These are phyloP conservation scores for Rhytidhysteron rufulum DNA, from an alignment of 2,329 filamentous ascomycete genomes.

Conservation along the genomic window DNA sequence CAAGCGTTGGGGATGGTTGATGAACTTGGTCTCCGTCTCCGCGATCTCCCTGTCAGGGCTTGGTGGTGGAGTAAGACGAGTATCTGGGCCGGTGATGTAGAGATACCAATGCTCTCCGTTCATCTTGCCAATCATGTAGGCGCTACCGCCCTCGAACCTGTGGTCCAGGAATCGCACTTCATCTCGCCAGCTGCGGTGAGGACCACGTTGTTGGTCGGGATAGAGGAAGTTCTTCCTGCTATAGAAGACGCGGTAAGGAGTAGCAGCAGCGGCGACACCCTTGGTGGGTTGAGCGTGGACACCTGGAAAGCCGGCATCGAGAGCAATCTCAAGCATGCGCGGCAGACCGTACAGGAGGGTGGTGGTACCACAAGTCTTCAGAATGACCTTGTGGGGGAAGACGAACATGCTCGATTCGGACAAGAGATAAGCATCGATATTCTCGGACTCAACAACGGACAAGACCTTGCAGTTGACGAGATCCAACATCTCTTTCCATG, in stretches of 20 bases:
- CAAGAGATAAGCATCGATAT: slow-evolving; percentile 92
- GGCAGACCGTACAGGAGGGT: slow-evolving; percentile 86
- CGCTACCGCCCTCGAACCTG: slow-evolving; percentile 87
- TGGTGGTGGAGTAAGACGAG: slow-evolving; percentile 72
- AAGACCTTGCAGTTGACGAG: slow-evolving; percentile 98
- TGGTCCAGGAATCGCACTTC: slow-evolving; percentile 91
- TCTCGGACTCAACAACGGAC: slow-evolving; percentile 87
- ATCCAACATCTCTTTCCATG: slow-evolving; percentile 96
- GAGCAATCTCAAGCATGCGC: slow-evolving; percentile 85
- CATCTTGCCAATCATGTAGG: slow-evolving; percentile 99
- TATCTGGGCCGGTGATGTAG: slow-evolving; percentile 87
- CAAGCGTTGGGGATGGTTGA: slow-evolving; percentile 58
- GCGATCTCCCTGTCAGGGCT: slow-evolving; percentile 58
- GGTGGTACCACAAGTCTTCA: slow-evolving; percentile 98
- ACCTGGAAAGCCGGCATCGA: slow-evolving; percentile 84
- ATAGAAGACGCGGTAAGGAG: slow-evolving; percentile 95
- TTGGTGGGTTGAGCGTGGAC: slow-evolving; percentile 63
- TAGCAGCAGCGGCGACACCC: slow-evolving; percentile 71
- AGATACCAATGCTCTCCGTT: slow-evolving; percentile 99
- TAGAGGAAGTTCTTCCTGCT: slow-evolving; percentile 98
- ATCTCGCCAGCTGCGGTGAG: slow-evolving; percentile 95
- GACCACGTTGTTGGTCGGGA: slow-evolving; percentile 87
- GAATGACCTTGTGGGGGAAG: slow-evolving; percentile 97
- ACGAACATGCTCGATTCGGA: slow-evolving; percentile 99
- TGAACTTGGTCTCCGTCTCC: slow-evolving; percentile 56